Base-by-base conservation (phyloP, 2,329 filamentous ascomycete species). In the Laburnicola sp. region DNA sequence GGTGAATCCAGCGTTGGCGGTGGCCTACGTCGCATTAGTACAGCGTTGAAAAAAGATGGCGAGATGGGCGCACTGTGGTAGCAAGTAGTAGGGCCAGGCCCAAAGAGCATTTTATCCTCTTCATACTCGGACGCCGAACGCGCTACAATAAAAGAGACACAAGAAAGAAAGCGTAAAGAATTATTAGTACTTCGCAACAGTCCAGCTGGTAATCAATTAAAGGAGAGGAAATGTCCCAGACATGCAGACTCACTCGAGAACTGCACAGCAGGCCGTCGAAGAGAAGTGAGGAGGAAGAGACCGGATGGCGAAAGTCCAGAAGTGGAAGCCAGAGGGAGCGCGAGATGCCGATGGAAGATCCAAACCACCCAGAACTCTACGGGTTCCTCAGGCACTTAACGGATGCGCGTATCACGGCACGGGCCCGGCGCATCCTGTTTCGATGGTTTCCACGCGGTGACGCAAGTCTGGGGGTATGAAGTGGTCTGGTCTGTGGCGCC, bases 221-320 rank as follows among this genome's bases (percentile, higher is more conserved):
- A 58, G 39, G 49, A 53, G 48, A 50, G 60, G 60, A 54, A 38
- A 53, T 57, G 54, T 61, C 58, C 49, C 65, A 67, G 64, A 69
- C 65, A 69, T 69, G 63, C 65, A 67, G 59, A 63, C 60, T 62
- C 62, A 54, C 53, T 65, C 61, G 65, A 61, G 57, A 62, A 61
- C 68, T 70, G 69, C 69, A 58, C 68, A 71, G 68, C 68, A 72
- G 68, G 59, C 54, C 48, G 52, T 59, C 51, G 58, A 70, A 60
- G 59, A 58, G 50, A 55, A 59, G 60, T 50, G 46, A 58, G 43
- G 48, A 59, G 50, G 25, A 53, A 57, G 50, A 47, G 37, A 54
- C 38, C 39, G 41, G 22, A 40, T 54, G 46, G 45, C 42, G 54
- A 45, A 36, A 39, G 45, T 36, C 45, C 46, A 52, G 40, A 51